A percentile compares a stretch with the other conserved stretches of the same genome.
Evolutionary conservation across 2,329 filamentous ascomycete genomes (phyloP).

Genomic region (Arachnomyces sp.): DNA sequence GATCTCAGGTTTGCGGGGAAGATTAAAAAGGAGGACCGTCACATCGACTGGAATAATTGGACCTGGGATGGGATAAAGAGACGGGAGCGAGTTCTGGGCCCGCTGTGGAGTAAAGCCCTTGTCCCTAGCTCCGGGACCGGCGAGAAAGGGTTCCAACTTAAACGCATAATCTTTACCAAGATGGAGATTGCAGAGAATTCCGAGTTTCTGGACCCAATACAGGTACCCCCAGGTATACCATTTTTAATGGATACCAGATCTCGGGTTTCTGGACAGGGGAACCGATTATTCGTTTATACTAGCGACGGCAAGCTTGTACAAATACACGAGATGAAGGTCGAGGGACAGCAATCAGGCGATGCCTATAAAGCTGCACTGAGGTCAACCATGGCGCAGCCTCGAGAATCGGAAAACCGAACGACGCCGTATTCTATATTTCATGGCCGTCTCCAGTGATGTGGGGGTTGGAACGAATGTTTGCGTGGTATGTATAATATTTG

Average conservation of each 20-base stretch:
- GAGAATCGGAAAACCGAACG: constrained; percentile 19
- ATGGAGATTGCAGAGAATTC: constrained; percentile 26
- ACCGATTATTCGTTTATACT: constrained; percentile 31
- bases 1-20: constrained; percentile 59
- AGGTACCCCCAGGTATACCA: constrained; percentile 25
- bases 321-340: constrained; percentile 33
- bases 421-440: constrained; percentile 25
- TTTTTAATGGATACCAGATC: constrained; percentile 25
- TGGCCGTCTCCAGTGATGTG: constrained; percentile 23
- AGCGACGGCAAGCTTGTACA: constrained; percentile 28
- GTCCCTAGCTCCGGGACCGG: constrained; percentile 15
- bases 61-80: constrained; percentile 48
- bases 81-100: constrained; percentile 54
- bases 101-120: constrained; percentile 54
- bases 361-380: constrained; percentile 32
- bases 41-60: constrained; percentile 55
- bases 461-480: background rate
- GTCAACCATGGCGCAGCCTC: constrained; percentile 30
- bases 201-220: constrained; percentile 20
- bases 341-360: constrained; percentile 29
- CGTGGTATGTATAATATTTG: too few species aligned
- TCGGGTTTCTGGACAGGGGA: constrained; percentile 18
- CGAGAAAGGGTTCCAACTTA: constrained; percentile 19
- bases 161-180: constrained; percentile 31
- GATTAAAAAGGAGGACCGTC: constrained; percentile 56